Base-by-base conservation (phyloP, 495 filamentous ascomycete species). In the Friedmanniomyces endolithicus region DNA sequence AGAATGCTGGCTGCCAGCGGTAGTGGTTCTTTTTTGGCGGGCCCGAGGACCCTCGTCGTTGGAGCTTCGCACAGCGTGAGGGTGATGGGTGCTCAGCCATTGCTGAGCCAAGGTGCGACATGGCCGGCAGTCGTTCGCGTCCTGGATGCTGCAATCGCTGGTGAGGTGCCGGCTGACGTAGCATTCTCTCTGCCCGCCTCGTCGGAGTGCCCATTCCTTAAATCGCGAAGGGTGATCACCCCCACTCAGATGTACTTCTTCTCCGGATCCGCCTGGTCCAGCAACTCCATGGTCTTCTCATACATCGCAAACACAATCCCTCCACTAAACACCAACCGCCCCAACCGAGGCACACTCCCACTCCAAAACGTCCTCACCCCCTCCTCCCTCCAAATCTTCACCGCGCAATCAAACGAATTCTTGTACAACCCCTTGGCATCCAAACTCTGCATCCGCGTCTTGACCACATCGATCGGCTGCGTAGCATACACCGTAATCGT, bases 231-330 rank as follows among this genome's bases (percentile, higher is more conserved):
- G 9, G 9, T 31, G 27, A 3, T 31, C 27, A 9, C 37, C 37
- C 6, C 37, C 16, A 19, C 47, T 62, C 52, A 90, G 54, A 97
- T 79, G 67, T 95, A 96, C 67, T 78, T 82, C 58, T 82, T 78
- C 62, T 94, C 78, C 12, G 92, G 94, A 67, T 98, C 92, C 22
- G 88, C 34, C 55, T 68, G 72, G 65, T 92, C 85, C 69, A 98
- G 76, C 46, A 84, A 62, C 53, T 97, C 94, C 71, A 98, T 96
- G 39, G 85, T 85, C 75, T 97, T 97, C 72, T 98, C 92, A 67
- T 98, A 84, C 90, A 97, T 95, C 3, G 94, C 89, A 66, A 98
- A 98, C 50, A 98, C 94, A 65, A 98, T 95, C 19, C 92, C 92
- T 48, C 92, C 92, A 65, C 88, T 95, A 73, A 74, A 57, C 56